phyloP scores from a whole-genome alignment of 495 filamentous ascomycete species.

The Aspergillus carlsbadensis region DNA sequence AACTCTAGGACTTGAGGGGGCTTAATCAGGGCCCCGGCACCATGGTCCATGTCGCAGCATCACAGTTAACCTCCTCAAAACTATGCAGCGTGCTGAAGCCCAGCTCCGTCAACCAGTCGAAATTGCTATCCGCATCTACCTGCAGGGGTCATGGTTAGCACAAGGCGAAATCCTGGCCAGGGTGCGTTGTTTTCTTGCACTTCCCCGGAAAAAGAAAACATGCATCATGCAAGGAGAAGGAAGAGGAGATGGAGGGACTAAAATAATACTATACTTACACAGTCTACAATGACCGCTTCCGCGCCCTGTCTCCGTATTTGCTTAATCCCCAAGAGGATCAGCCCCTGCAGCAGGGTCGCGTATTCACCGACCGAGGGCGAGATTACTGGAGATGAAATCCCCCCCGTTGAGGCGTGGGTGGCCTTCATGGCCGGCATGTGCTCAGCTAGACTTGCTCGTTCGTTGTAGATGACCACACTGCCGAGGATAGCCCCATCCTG shows the following conservation, averaged over 20 bases:
- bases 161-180: not conserved
- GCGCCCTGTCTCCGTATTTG: constrained; percentile 78
- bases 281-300: constrained; percentile 69
- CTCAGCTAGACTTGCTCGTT: constrained; percentile 61
- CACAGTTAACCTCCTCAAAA: constrained; percentile 79
- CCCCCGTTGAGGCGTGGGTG: constrained; percentile 55
- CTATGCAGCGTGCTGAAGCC: constrained; percentile 73
- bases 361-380: constrained; percentile 67
- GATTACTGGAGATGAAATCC: constrained; percentile 79
- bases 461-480: constrained; percentile 79
- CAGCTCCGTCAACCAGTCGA: constrained; percentile 70
- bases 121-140: constrained; percentile 70
- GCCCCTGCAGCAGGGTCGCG: constrained; percentile 71
- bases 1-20: no score
- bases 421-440: constrained; percentile 64
- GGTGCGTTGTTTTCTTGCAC: not conserved
- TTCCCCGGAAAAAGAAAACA: not conserved
- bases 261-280: constrained; percentile 51
- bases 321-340: constrained; percentile 77
- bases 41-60: constrained; percentile 67
- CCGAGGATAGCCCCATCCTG: constrained; percentile 69
- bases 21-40: constrained; percentile 41
- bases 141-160: constrained; percentile 33
- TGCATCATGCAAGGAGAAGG: not conserved
- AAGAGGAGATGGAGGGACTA: not conserved